Percentiles rank a stretch among this genome's conserved stretches.
phyloP scores from a whole-genome alignment of 2,329 filamentous ascomycete genomes.

The Pseudogymnoascus sp. region DNA sequence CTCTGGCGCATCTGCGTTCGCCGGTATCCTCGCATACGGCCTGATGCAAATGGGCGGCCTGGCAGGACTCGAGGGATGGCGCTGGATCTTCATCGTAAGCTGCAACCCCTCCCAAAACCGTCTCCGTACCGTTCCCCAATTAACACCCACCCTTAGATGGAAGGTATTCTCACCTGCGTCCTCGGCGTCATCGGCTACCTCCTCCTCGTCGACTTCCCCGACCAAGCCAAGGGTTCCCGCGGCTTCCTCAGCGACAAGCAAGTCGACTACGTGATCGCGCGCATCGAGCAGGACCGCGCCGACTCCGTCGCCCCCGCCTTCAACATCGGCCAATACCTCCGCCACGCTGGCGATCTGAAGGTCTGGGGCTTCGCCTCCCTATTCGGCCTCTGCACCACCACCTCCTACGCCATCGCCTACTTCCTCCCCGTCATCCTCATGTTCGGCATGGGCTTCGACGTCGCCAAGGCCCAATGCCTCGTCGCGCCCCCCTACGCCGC shows the following conservation, averaged over 20 bases:
- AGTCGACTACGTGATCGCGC: constrained; percentile 40
- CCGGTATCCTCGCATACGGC: constrained; percentile 63
- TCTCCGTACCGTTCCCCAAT: constrained; percentile 55
- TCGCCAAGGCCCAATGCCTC: constrained; percentile 44
- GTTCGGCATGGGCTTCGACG: constrained; percentile 43
- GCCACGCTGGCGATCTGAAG: constrained; percentile 43
- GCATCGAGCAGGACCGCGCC: constrained; percentile 48
- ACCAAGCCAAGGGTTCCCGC: constrained; percentile 38
- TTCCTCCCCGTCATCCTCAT: constrained; percentile 67
- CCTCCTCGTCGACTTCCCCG: constrained; percentile 55
- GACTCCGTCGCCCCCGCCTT: constrained; percentile 41
- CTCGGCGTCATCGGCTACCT: constrained; percentile 44
- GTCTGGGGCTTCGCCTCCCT: constrained; percentile 54
- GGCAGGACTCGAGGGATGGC: constrained; percentile 41
- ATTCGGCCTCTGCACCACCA: constrained; percentile 60
- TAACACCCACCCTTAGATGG: constrained; percentile 42
- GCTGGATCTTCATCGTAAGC: constrained; percentile 50
- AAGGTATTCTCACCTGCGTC: constrained; percentile 41
- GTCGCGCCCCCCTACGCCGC: constrained; percentile 42
- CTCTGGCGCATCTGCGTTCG: constrained; percentile 56
- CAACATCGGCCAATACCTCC: constrained; percentile 38
- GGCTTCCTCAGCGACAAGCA: constrained; percentile 44
- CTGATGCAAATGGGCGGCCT: constrained; percentile 39
- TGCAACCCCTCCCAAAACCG: constrained; percentile 35
- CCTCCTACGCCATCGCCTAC: constrained; percentile 67